phyloP scores from a whole-genome alignment of 148 eudicot species.

The Pouteria glomerata region DNA sequence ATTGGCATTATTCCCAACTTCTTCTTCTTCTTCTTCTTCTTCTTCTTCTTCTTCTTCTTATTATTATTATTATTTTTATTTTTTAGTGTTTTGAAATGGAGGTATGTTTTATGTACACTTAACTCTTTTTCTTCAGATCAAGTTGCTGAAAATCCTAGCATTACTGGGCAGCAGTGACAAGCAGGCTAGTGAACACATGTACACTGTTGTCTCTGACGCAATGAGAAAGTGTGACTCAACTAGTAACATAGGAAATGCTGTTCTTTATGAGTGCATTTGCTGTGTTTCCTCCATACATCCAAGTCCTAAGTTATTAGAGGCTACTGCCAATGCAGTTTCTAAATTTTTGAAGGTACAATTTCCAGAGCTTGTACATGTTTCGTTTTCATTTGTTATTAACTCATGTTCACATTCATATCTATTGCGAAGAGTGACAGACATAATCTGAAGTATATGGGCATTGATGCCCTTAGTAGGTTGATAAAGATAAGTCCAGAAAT shows the following conservation, averaged over 20 bases:
- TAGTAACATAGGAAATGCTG: slow-evolving; percentile 93
- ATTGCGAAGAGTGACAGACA: slow-evolving; percentile 87
- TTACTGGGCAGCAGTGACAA: slow-evolving; percentile 90
- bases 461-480: slow-evolving; percentile 91
- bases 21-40: neutral
- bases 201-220: slow-evolving; percentile 84
- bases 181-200: slow-evolving; percentile 90
- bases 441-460: slow-evolving; percentile 95
- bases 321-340: slow-evolving; percentile 88
- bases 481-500: slow-evolving; percentile 89
- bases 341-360: slow-evolving; percentile 73
- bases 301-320: slow-evolving; percentile 66
- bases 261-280: slow-evolving; percentile 88
- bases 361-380: neutral
- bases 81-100: neutral
- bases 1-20: neutral
- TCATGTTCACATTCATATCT: slow-evolving; percentile 10
- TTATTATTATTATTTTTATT: no score
- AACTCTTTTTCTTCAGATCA: slow-evolving; percentile 55
- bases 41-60: neutral
- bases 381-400: slow-evolving; percentile 6
- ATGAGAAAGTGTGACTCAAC: slow-evolving; percentile 77
- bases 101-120: slow-evolving; percentile 6
- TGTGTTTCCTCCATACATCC: slow-evolving; percentile 80
- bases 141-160: slow-evolving; percentile 86